phyloP scores from a whole-genome alignment of 2,329 filamentous ascomycete species.

The Ilyonectria mors-panacis region DNA sequence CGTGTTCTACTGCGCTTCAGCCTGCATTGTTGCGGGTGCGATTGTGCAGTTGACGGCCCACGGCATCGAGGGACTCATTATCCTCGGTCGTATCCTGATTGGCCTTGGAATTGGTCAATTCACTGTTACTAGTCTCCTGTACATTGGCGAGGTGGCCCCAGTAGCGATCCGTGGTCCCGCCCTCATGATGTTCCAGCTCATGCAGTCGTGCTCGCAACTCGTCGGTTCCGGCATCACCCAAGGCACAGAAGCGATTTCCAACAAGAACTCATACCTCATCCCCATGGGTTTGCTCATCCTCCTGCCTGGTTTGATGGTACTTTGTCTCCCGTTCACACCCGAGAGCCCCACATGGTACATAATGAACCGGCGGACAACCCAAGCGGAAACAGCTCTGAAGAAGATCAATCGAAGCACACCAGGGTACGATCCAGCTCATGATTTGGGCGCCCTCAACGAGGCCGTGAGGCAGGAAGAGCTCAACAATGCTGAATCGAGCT shows the following conservation, averaged over 20 bases:
- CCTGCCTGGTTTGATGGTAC: slow-evolving; percentile 39
- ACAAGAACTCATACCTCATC: slow-evolving; percentile 43
- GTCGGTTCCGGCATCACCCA: slow-evolving; percentile 49
- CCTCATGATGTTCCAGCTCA: slow-evolving; percentile 53
- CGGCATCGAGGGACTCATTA: slow-evolving; percentile 38
- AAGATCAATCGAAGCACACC: slow-evolving; percentile 50
- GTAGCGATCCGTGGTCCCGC: slow-evolving; percentile 46
- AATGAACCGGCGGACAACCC: slow-evolving; percentile 41
- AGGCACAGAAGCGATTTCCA: slow-evolving; percentile 42
- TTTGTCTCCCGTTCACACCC: slow-evolving; percentile 40
- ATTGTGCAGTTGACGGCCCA: slow-evolving; percentile 37
- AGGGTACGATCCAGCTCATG: slow-evolving; percentile 44
- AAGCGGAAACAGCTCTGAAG: slow-evolving; percentile 50
- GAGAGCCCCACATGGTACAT: slow-evolving; percentile 50
- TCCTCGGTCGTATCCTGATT: slow-evolving; percentile 31
- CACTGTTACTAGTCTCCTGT: slow-evolving; percentile 42
- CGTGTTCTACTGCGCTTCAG: slow-evolving; percentile 53
- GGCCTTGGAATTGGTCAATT: slow-evolving; percentile 43
- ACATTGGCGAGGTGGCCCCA: slow-evolving; percentile 48
- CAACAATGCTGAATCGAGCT: slow-evolving; percentile 50
- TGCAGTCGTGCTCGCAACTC: slow-evolving; percentile 51
- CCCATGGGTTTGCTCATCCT: slow-evolving; percentile 46
- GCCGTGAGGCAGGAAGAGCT: slow-evolving; percentile 40
- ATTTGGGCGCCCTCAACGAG: slow-evolving; percentile 38
- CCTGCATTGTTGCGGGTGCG: slow-evolving; percentile 46